Evolutionary conservation across 1,284 basidiomycete species (phyloP).

Genomic region (Puccinia horiana): DNA sequence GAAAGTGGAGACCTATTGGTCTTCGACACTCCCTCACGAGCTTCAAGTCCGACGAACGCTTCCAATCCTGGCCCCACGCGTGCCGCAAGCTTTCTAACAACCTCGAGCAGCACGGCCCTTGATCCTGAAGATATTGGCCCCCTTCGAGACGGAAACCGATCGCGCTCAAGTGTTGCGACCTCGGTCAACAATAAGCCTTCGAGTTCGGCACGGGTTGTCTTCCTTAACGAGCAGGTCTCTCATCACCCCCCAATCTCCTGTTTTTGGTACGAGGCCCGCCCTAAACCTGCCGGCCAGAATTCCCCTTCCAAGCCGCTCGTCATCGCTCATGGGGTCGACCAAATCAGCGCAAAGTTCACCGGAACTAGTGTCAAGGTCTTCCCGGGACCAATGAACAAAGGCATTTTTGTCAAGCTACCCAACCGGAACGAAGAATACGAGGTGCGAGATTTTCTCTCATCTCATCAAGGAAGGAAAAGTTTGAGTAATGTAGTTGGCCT

Average conservation of each 20-base stretch:
- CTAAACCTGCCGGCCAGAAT: constrained; percentile 42
- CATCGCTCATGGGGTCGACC: constrained; percentile 67
- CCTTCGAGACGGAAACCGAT: neutral
- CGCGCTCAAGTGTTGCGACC: constrained; percentile 5
- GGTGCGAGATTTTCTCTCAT: constrained; percentile 53
- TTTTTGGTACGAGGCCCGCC: constrained; percentile 67
- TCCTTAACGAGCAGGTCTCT: constrained; percentile 70
- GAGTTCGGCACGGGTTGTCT: constrained; percentile 67
- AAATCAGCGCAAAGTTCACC: constrained; percentile 76
- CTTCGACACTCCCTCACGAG: constrained; percentile 1
- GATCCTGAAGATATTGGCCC: neutral
- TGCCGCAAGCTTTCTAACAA: neutral
- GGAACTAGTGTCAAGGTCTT: constrained; percentile 65
- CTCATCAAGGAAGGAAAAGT: neutral
- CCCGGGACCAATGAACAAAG: constrained; percentile 81
- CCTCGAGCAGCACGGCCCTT: neutral
- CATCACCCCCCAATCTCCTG: constrained; percentile 95
- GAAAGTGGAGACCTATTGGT: constrained; percentile 21
- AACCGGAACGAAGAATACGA: constrained; percentile 78
- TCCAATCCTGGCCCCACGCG: constrained; percentile 14
- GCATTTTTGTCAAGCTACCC: constrained; percentile 76
- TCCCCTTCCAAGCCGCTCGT: constrained; percentile 42
- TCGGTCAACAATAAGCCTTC: constrained; percentile 62
- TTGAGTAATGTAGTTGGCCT: neutral
- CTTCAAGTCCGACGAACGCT: neutral